Evolutionary conservation across 345 rosid genomes (phyloP).

Genomic region (Heritiera fomes): DNA sequence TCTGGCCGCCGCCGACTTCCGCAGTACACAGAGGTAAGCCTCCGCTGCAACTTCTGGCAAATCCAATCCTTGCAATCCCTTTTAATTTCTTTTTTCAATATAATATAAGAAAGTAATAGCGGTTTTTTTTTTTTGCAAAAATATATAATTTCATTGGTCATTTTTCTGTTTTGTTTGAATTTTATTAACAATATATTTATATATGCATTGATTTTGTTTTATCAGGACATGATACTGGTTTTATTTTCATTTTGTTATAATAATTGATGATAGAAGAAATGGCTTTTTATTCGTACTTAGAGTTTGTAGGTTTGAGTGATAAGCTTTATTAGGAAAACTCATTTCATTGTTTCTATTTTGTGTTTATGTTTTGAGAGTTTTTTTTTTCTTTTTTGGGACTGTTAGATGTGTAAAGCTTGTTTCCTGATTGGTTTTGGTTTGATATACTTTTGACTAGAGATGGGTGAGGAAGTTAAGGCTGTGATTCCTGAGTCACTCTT

Average conservation of each 20-base stretch:
- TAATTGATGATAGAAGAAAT: neutral
- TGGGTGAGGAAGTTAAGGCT: conserved; percentile 40
- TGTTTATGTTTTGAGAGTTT: neutral
- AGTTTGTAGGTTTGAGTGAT: neutral
- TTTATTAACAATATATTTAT: neutral
- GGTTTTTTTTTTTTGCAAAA: neutral
- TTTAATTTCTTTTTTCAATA: neutral
- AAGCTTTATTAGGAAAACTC: neutral
- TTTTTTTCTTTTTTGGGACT: neutral
- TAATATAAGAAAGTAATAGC: neutral
- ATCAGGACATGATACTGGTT: neutral
- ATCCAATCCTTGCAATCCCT: neutral
- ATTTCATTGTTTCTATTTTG: neutral
- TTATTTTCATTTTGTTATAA: neutral
- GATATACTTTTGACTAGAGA: conserved; percentile 13
- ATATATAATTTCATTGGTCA: neutral
- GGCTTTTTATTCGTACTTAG: neutral
- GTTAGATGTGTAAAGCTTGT: neutral
- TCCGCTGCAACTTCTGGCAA: neutral
- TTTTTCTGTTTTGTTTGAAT: neutral
- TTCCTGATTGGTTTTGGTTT: neutral
- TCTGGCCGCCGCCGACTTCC: neutral
- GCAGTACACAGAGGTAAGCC: neutral
- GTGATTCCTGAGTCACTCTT: conserved; percentile 76
- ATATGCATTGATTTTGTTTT: neutral